A percentile compares a stretch with the other conserved stretches of the same genome.
phyloP scores from a whole-genome alignment of 1,284 basidiomycete genomes.

The Psilocybe mexicana region DNA sequence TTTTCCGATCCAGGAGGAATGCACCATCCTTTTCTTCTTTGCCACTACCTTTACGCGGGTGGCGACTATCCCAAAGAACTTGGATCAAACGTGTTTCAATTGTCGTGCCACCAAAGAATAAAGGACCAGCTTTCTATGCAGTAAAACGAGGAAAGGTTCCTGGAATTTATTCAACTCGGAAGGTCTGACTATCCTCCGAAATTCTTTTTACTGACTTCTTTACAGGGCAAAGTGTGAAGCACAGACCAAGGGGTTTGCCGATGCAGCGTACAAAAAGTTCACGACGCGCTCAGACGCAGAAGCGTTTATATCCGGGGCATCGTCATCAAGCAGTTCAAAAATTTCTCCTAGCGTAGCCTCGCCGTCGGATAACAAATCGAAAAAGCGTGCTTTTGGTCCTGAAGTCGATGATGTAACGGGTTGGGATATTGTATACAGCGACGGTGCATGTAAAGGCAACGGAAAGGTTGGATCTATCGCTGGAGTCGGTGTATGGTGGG shows the following conservation, averaged over 20 bases:
- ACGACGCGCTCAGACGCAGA: slow-evolving; percentile 50
- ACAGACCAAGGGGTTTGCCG: slow-evolving; percentile 58
- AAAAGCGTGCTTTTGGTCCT: slow-evolving; percentile 27
- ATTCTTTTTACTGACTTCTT: neutral
- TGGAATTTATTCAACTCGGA: slow-evolving; percentile 40
- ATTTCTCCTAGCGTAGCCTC: slow-evolving; percentile 1
- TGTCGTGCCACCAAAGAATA: slow-evolving; percentile 8
- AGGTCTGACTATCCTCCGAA: slow-evolving; percentile 2
- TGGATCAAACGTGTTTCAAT: neutral
- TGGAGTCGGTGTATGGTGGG: slow-evolving; percentile 82
- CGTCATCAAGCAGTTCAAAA: neutral
- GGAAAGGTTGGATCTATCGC: slow-evolving; percentile 60
- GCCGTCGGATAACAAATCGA: slow-evolving; percentile 17
- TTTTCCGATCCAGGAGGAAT: neutral
- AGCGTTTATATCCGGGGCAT: slow-evolving; percentile 28
- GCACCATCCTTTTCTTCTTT: neutral
- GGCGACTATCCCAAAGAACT: neutral
- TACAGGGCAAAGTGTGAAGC: slow-evolving; percentile 58
- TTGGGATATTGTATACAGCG: slow-evolving; percentile 69
- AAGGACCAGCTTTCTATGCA: slow-evolving; percentile 37
- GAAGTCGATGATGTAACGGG: slow-evolving; percentile 28
- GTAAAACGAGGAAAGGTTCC: slow-evolving; percentile 34
- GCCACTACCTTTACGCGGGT: neutral
- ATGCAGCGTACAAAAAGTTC: slow-evolving; percentile 69
- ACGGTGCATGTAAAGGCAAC: slow-evolving; percentile 81